These are phyloP conservation scores for Physaria fendleri DNA, from an alignment of 345 rosid species.

Conservation along the genomic window DNA sequence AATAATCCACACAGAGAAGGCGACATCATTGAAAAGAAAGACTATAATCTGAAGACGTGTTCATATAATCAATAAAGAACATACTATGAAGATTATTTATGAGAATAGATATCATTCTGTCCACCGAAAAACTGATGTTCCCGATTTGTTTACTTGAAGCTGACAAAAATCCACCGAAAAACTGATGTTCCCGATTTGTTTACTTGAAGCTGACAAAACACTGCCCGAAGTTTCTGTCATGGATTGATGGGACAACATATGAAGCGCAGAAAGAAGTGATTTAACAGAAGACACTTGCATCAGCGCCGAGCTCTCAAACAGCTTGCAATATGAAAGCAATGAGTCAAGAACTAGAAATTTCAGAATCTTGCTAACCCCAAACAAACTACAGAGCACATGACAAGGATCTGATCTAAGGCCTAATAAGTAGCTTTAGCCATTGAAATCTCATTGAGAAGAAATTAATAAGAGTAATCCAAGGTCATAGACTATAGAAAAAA, in stretches of 20 bases:
- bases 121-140: constrained; percentile 81
- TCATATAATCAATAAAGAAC: constrained; percentile 28
- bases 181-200: constrained; percentile 71
- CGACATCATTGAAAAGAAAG: constrained; percentile 6
- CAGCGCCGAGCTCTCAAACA: constrained; percentile 97
- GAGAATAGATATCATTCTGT: constrained; percentile 88
- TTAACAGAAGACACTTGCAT: constrained; percentile 95
- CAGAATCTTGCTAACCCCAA: constrained; percentile 3
- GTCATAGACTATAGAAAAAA: not conserved
- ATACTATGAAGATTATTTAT: constrained; percentile 91
- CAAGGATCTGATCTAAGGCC: not conserved
- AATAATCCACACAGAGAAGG: not conserved
- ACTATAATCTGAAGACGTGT: not conserved
- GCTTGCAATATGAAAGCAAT: constrained; percentile 43
- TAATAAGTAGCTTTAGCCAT: not conserved
- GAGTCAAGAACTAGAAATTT: constrained; percentile 34
- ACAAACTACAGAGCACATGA: not conserved
- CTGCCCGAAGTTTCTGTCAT: constrained; percentile 63
- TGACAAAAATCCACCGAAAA: constrained; percentile 82
- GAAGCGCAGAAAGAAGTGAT: constrained; percentile 89
- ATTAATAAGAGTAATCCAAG: constrained; percentile 2
- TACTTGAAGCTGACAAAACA: constrained; percentile 65
- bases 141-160: constrained; percentile 69
- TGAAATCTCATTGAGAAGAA: not conserved
- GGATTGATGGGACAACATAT: constrained; percentile 76